Conservation (phyloP, 495 filamentous ascomycete species). For the Talaromyces adpressus region DNA sequence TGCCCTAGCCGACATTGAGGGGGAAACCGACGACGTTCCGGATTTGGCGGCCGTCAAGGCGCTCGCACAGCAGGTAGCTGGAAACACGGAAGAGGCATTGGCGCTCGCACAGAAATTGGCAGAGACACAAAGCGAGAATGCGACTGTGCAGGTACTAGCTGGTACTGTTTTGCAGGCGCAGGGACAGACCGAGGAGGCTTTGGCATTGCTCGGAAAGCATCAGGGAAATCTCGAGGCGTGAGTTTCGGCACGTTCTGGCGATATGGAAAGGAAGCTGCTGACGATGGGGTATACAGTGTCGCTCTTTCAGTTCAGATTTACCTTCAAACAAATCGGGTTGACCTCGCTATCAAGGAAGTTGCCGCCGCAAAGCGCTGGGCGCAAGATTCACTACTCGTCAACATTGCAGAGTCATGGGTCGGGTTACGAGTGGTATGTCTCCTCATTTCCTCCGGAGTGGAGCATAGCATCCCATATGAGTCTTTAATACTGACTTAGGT, state of each 20-base stretch:
- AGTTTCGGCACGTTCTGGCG: constrained; percentile 20
- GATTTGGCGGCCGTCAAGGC: constrained; percentile 75
- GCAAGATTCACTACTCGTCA: constrained; percentile 89
- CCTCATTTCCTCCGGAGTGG: no score
- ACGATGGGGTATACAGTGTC: constrained; percentile 33
- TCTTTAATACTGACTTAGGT: not conserved
- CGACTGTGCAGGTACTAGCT: constrained; percentile 70
- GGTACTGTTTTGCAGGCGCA: constrained; percentile 71
- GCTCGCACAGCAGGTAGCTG: constrained; percentile 60
- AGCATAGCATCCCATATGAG: no score
- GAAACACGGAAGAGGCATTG: constrained; percentile 54
- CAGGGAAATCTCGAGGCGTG: constrained; percentile 79
- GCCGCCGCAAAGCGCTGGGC: constrained; percentile 87
- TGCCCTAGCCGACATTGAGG: constrained; percentile 60
- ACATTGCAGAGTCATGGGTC: constrained; percentile 93
- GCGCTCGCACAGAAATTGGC: constrained; percentile 59
- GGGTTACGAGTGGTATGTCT: constrained; percentile 73
- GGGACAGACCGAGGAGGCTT: constrained; percentile 75
- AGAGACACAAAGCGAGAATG: constrained; percentile 59
- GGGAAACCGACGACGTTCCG: constrained; percentile 48
- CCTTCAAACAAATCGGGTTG: constrained; percentile 80
- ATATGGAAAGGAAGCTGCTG: not conserved
- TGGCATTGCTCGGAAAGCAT: constrained; percentile 71
- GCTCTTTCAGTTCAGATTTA: constrained; percentile 84
- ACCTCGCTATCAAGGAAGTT: constrained; percentile 86